Base-by-base conservation (phyloP, 2,329 filamentous ascomycete species). In the Neonectria ditissima region DNA sequence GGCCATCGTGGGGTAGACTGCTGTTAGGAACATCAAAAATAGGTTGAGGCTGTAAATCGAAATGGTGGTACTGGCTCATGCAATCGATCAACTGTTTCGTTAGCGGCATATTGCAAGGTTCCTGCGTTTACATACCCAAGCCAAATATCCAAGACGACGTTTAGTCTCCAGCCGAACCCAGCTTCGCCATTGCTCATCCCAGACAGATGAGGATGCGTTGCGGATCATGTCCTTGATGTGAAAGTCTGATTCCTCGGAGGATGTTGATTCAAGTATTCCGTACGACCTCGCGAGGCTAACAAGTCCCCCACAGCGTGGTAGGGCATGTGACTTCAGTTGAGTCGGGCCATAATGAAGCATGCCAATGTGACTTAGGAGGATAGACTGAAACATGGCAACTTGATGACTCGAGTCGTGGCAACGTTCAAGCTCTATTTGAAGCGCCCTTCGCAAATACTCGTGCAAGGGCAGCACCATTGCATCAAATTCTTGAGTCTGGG, bases 381-480 rank as follows among this genome's bases (percentile, higher is more conserved):
- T 37, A 13, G 69, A 59, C 9, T 70, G 69, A 14, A 55, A 37
- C 8, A 55, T 0, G 44, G 54, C 6, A 64, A 28, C 26, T 20
- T 24, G 32, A 2, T 2, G 37, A 9, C 14, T 1, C 16, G 4
- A 58, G 1, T 1, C 18, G 51, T 2, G 20, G 48, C 1, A 10
- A 16, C 34, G 7, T 51, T 34, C 24, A 48, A 41, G 13, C 65
- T 62, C 8, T 62, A 13, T 37, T 1, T 55, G 16, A 18, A 65
- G n/a, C 2, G 45, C 65, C n/a, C 70, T 59, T 4, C 71, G 53
- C 0, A 74, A 44, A 20, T 73, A 73, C 26, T 75, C 68, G 4
- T 75, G 71, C 6, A 75, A 22, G 1, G 70, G 72, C 1, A 39
- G 10, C 2, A 75, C 67, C 24, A 69, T 65, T 1, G 55, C 44